Evolutionary conservation across 2,329 filamentous ascomycete species (phyloP), one percentile per base, ranked within the genome.

Genomic region (Stagonosporopsis vannaccii): DNA sequence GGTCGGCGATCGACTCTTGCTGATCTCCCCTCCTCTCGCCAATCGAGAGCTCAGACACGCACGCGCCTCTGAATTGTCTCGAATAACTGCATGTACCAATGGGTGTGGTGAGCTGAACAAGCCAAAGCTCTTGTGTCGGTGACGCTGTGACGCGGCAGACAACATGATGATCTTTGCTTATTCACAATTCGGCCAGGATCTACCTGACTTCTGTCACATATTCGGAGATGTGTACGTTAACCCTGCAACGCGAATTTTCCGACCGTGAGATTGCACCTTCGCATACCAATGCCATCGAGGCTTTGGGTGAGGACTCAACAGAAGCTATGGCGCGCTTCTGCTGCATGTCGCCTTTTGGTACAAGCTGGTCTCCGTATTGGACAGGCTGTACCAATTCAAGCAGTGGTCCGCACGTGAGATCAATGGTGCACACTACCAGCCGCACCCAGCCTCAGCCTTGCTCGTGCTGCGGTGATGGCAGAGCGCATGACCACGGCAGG

Each of bases 21-120:
- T 44, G 46, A 49, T 56, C 56, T 60, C 61, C 43, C 42, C 40
- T 37, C 40, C 28, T 56, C 47, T 67, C 65, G 61, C 61, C 58
- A 67, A 67, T 67, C 66, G 62, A 60, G 45, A 61, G 64, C 62
- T 58, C 35, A 56, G 56, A 30, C 56, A 42, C 26, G 49, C 47
- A 47, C 12, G 23, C 30, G 17, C 11, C 22, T 41, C 25, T 49
- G 36, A 40, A 23, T 19, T 37, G 42, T 37, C 15, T 42, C 11
- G 26, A 45, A 33, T 42, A 41, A 49, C 40, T 56, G 50, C 56
- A 56, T 51, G 52, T 35, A 35, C 49, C 46, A 54, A 52, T 47
- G 45, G 42, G 12, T 47, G 57, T 63, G 63, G 61, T 61, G 56
- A 62, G 59, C 60, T 60, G 58, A 61, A 42, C 20, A 28, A 53